Evolutionary conservation across 2,329 filamentous ascomycete species (phyloP).

Genomic region (Penicillium sp.): DNA sequence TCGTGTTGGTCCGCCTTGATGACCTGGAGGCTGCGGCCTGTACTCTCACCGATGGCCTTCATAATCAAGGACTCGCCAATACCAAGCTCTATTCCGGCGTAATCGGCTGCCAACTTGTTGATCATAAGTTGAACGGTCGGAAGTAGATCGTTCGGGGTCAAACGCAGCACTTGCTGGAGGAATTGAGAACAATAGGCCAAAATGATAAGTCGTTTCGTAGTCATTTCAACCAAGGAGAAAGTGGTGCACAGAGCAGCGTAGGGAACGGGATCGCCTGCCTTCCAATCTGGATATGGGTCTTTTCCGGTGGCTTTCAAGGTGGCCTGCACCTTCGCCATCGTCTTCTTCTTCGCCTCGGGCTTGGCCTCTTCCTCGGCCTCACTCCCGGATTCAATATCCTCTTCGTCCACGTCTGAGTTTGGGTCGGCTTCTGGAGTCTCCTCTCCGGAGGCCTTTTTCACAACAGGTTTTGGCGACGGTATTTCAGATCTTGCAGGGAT

Average conservation of each 20-base stretch:
- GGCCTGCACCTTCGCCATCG: constrained; percentile 77
- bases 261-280: constrained; percentile 81
- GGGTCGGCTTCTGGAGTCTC: constrained; percentile 43
- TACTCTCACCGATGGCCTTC: constrained; percentile 96
- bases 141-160: constrained; percentile 85
- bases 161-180: constrained; percentile 86
- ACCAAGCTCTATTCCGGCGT: constrained; percentile 94
- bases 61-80: constrained; percentile 98
- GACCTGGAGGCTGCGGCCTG: constrained; percentile 80
- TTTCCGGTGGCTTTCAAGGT: constrained; percentile 70
- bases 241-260: constrained; percentile 94
- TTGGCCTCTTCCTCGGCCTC: constrained; percentile 65
- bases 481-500: constrained; percentile 22
- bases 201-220: constrained; percentile 86
- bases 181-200: constrained; percentile 87
- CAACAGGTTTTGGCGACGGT: constrained; percentile 28
- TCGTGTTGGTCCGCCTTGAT: constrained; percentile 97
- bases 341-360: constrained; percentile 72
- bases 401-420: constrained; percentile 40
- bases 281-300: constrained; percentile 95
- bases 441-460: constrained; percentile 52
- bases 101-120: constrained; percentile 96
- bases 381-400: constrained; percentile 49
- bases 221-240: constrained; percentile 93
- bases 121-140: constrained; percentile 94